Percentiles rank a stretch among this genome's conserved stretches.
Conservation (phyloP, 2,329 filamentous ascomycete genomes). For the Arthrobotrys sinensis region DNA sequence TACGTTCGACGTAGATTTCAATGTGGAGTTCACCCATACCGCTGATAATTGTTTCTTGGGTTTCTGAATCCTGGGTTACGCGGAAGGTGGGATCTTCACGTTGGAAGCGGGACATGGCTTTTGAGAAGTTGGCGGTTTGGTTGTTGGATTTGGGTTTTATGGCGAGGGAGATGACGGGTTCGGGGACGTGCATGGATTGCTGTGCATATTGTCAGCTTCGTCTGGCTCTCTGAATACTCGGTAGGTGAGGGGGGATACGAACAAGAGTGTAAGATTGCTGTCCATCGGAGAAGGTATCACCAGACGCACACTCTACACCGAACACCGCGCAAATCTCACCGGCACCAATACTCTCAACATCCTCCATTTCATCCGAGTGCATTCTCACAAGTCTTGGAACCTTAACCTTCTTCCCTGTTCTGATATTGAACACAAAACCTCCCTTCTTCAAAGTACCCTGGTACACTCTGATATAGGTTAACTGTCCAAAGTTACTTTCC, state of each 20-base stretch:
- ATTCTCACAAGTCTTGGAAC: slow-evolving; percentile 97
- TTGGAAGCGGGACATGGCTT: slow-evolving; percentile 99
- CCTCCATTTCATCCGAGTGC: slow-evolving; percentile 99
- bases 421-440: slow-evolving; percentile 90
- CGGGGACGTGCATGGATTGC: slow-evolving; percentile 96
- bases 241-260: slow-evolving; percentile 39
- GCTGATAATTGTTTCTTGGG: slow-evolving; percentile 96
- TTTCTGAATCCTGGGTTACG: slow-evolving; percentile 91
- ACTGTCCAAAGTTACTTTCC: slow-evolving; percentile 97
- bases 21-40: slow-evolving; percentile 98
- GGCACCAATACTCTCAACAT: slow-evolving; percentile 90
- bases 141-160: slow-evolving; percentile 96
- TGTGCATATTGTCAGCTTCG: slow-evolving; percentile 61
- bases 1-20: slow-evolving; percentile 97
- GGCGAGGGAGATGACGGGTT: slow-evolving; percentile 96
- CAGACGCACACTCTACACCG: slow-evolving; percentile 96
- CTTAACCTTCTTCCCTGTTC: slow-evolving; percentile 95
- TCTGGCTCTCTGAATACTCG: slow-evolving; percentile 35
- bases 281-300: slow-evolving; percentile 97
- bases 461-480: slow-evolving; percentile 98
- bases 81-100: slow-evolving; percentile 98
- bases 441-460: slow-evolving; percentile 92
- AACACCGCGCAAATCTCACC: slow-evolving; percentile 99
- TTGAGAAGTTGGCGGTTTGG: slow-evolving; percentile 94
- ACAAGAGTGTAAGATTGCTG: slow-evolving; percentile 90